Conservation (phyloP, 2,329 filamentous ascomycete genomes). For the Penicillium expansum region DNA sequence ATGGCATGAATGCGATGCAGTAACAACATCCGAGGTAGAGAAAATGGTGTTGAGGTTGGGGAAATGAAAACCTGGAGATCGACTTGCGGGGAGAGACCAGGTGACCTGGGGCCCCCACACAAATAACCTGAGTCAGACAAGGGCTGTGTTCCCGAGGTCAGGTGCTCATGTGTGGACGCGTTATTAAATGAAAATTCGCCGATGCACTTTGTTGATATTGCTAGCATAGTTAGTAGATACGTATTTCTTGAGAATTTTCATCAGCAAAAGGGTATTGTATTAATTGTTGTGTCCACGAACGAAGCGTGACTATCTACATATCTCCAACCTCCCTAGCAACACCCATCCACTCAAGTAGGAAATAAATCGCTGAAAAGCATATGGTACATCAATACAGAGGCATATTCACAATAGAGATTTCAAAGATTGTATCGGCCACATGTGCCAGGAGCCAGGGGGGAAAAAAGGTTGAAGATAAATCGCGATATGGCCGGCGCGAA, state of each 20-base stretch:
- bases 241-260: not conserved
- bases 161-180: not conserved
- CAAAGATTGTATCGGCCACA: not conserved
- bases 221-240: not conserved
- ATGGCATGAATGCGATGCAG: constrained; percentile 22
- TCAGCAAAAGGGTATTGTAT: constrained; percentile 13
- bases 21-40: constrained; percentile 23
- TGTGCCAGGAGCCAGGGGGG: not conserved
- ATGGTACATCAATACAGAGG: constrained; percentile 13
- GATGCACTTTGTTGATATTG: not conserved
- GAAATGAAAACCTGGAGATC: constrained; percentile 23
- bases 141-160: not conserved
- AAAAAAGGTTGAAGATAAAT: not conserved
- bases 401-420: constrained; percentile 9
- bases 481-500: constrained; percentile 18
- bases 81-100: constrained; percentile 22
- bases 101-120: constrained; percentile 22
- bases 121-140: not conserved
- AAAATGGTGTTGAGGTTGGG: constrained; percentile 3
- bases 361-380: constrained; percentile 7
- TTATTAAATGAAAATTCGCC: not conserved
- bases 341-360: constrained; percentile 10
- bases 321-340: constrained; percentile 15
- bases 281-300: constrained; percentile 9
- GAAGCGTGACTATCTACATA: constrained; percentile 25